Base-by-base conservation (phyloP, 768 basidiomycete genomes). In the Mrakia blollopis region DNA sequence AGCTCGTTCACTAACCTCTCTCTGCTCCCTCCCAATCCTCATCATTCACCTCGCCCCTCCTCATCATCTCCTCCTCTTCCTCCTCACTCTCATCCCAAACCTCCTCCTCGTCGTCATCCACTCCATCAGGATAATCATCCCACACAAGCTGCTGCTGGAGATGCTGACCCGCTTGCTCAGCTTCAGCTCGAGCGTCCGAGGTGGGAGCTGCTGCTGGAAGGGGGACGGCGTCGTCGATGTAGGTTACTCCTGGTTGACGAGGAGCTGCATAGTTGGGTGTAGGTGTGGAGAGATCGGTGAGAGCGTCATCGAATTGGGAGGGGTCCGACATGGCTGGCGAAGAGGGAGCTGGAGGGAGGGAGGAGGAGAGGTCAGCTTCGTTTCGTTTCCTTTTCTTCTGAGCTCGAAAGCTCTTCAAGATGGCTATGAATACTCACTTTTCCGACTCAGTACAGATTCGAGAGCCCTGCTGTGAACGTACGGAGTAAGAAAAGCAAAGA, bases 1-100 rank as follows among this genome's bases (percentile, higher is more conserved):
- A 44, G 11, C 83, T n/a, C n/a, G n/a, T n/a, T n/a, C n/a, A n/a
- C n/a, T 80, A 25, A 83, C 84, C 84, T 78, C 82, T 81, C 79
- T 83, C 80, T 5, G 83, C 81, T 2, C 83, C 74, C 47, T 83
- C 83, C 84, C 84, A 84, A 74, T 84, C 84, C 75, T 83, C 84
- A 65, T 83, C 82, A 35, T 84, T 82, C 32, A 83, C 76, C 44
- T 71, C 76, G 11, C 76, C 76, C 41, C 61, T 61, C 73, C 73
- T 62, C 73, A 74, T 62, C 60, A 63, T 63, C 61, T 62, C 60
- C 47, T 74, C 73, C 54, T 74, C 73, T 18, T 74, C 80, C 41
- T 81, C 82, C 78, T 81, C 81, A 50, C 78, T 78, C 30, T 74
- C 72, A 21, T 80, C 79, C 18, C 80, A 79, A 25, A 74, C 63